A percentile compares a stretch with the other conserved stretches of the same genome.
Conservation (phyloP, 2,329 filamentous ascomycete species). For the Colletotrichum nymphaeae region DNA sequence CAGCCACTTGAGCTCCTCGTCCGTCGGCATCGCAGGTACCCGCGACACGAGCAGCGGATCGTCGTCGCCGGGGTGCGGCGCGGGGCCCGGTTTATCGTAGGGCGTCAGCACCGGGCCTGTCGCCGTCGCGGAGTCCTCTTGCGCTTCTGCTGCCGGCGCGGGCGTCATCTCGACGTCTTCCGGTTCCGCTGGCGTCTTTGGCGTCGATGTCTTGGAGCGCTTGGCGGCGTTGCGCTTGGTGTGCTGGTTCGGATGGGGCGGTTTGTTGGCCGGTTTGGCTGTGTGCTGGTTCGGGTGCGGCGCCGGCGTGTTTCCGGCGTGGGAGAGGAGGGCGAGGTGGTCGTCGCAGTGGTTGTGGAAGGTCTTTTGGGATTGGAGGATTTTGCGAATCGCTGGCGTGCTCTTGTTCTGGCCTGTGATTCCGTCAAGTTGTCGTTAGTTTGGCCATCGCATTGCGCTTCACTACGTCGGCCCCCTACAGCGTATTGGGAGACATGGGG, state of each 20-base stretch:
- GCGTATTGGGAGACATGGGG: neutral
- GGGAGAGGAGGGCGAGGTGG: conserved; percentile 73
- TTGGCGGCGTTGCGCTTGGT: conserved; percentile 37
- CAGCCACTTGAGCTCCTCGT: conserved; percentile 72
- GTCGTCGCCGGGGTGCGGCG: conserved; percentile 59
- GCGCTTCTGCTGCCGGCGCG: conserved; percentile 38
- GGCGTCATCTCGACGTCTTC: conserved; percentile 56
- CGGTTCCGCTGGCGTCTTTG: conserved; percentile 3
- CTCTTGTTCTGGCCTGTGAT: conserved; percentile 62
- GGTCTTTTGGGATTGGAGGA: conserved; percentile 83
- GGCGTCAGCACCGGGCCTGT: conserved; percentile 46
- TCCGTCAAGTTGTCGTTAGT: neutral
- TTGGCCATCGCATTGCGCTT: neutral
- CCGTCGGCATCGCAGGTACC: conserved; percentile 68
- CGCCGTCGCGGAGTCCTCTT: neutral
- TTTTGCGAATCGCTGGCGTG: conserved; percentile 79
- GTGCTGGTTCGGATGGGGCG: conserved; percentile 33
- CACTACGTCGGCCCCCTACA: neutral
- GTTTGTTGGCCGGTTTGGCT: conserved; percentile 38
- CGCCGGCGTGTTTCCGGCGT: conserved; percentile 50
- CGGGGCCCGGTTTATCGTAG: conserved; percentile 46
- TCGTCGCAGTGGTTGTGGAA: conserved; percentile 87
- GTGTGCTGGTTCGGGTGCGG: conserved; percentile 42
- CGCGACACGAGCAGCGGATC: conserved; percentile 69
- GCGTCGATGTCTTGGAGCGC: conserved; percentile 32